Evolutionary conservation across 1,284 basidiomycete genomes (phyloP), one percentile per base, ranked within the genome.

Genomic region (Cutaneotrichosporon cutaneum): DNA sequence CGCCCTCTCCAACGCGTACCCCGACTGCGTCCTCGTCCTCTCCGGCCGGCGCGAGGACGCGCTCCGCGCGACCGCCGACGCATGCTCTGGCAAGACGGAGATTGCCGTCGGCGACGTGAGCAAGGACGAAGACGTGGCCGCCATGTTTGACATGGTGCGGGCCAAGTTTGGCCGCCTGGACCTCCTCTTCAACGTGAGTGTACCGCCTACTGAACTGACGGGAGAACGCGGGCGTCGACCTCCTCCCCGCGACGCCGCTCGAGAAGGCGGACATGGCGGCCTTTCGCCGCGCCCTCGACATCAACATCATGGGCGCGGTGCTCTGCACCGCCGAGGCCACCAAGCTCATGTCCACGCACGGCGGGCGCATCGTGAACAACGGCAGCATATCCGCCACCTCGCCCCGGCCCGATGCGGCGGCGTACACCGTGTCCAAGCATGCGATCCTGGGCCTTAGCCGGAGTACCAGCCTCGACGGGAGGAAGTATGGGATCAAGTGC

Each of bases 311-410:
- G 51, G 89, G 85, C 1, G 81, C 87, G 0, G 90, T 90, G 70
- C 81, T 92, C 21, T 90, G 88, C 74, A 88, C 88, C 0, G 83
- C 86, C 14, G 86, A 89, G 64, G 90, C 90, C 6, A 82, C 91
- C 70, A 83, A 78, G 62, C 75, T 86, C 9, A 92, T 91, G 84
- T 90, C 89, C 72, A 89, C 90, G 2, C 82, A 81, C 62, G 90
- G 90, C 68, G 90, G 90, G 81, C 83, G 88, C 14, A 89, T 93
- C 69, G 88, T 92, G 79, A 92, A 92, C 80, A 91, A 92, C 67
- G 89, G 89, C 4, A 89, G 87, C 42, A 84, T 92, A 59, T 85
- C 88, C 0, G 88, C 89, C 0, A 84, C 88, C 64, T 82, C 85
- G 1, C 90, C 90, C 3, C 83, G 90, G 30, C 88, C 88, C 3